Evolutionary conservation across 2,329 filamentous ascomycete genomes (phyloP).

Genomic region (Cordyceps javanica): DNA sequence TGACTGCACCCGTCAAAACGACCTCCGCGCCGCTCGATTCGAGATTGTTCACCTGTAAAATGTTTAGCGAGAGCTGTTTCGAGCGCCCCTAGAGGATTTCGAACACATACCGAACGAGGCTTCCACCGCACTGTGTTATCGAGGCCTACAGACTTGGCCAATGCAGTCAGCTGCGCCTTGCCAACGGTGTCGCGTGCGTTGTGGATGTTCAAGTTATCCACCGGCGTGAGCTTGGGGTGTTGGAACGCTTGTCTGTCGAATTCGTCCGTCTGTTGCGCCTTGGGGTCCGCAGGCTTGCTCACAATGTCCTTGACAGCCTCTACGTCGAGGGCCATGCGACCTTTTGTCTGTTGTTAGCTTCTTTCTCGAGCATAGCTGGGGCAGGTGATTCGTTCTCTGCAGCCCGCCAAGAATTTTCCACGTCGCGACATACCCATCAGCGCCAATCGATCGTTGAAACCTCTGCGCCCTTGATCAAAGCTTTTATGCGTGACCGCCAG

Average conservation of each 20-base stretch:
- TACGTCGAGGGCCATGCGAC: slow-evolving; percentile 31
- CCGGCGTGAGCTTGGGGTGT: slow-evolving; percentile 63
- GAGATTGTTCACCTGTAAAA: slow-evolving; percentile 55
- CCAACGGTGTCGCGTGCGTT: slow-evolving; percentile 57
- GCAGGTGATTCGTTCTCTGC: no score
- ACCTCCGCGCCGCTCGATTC: slow-evolving; percentile 65
- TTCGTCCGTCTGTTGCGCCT: slow-evolving; percentile 32
- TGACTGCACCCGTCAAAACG: slow-evolving; percentile 70
- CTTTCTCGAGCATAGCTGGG: no score
- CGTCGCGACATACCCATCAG: slow-evolving; percentile 60
- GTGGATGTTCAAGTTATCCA: slow-evolving; percentile 62
- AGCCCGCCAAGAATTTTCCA: no score
- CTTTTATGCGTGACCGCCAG: slow-evolving; percentile 96
- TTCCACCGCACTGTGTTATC: slow-evolving; percentile 79
- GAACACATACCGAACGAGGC: slow-evolving; percentile 65
- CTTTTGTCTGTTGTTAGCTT: neutral
- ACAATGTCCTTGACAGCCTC: slow-evolving; percentile 34
- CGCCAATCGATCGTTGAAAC: slow-evolving; percentile 91
- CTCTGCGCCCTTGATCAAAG: slow-evolving; percentile 89
- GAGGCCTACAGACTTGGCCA: slow-evolving; percentile 68
- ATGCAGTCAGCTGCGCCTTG: slow-evolving; percentile 56
- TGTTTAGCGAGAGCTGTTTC: neutral
- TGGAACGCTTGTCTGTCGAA: slow-evolving; percentile 59
- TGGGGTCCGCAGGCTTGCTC: slow-evolving; percentile 24
- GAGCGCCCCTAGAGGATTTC: slow-evolving; percentile 13